These are phyloP conservation scores for Trametes coccinea DNA, from an alignment of 768 basidiomycete genomes.

Conservation along the genomic window DNA sequence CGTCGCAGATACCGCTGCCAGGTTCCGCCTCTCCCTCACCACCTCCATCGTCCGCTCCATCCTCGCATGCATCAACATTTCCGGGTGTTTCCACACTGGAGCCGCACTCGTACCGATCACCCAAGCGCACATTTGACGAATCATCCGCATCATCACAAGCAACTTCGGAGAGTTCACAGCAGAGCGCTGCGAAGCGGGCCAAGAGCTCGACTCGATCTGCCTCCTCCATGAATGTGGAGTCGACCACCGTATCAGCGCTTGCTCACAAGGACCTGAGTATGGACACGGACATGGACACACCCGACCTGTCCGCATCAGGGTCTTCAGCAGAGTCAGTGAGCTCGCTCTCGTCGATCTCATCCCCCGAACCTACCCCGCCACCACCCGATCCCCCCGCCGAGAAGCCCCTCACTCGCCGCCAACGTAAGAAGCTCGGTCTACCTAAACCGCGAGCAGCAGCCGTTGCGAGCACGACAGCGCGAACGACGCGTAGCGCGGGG, in stretches of 20 bases:
- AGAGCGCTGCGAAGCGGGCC: conserved; percentile 34
- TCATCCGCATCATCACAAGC: conserved; percentile 42
- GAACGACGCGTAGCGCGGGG: conserved; percentile 43
- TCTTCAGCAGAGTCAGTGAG: conserved; percentile 34
- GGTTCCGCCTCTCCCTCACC: conserved; percentile 38
- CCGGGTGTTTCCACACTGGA: conserved; percentile 19
- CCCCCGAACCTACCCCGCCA: conserved; percentile 34
- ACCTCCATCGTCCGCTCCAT: conserved; percentile 19
- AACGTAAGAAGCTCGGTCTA: conserved; percentile 68
- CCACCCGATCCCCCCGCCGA: conserved; percentile 33
- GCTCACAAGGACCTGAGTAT: conserved; percentile 11
- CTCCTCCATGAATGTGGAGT: conserved; percentile 5
- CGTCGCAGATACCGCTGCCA: conserved; percentile 39
- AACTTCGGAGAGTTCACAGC: conserved; percentile 30
- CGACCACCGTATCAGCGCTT: not conserved
- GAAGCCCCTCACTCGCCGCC: conserved; percentile 59
- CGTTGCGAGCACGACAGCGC: conserved; percentile 23
- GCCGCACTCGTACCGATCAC: conserved; percentile 46
- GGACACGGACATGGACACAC: conserved; percentile 30
- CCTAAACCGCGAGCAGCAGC: conserved; percentile 51
- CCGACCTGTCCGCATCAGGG: conserved; percentile 28
- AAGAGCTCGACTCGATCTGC: conserved; percentile 26
- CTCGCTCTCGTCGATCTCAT: conserved; percentile 42
- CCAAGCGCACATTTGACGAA: conserved; percentile 63
- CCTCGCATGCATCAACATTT: conserved; percentile 21